Evolutionary conservation across 768 basidiomycete species (phyloP).

Genomic region (Hericium erinaceus): DNA sequence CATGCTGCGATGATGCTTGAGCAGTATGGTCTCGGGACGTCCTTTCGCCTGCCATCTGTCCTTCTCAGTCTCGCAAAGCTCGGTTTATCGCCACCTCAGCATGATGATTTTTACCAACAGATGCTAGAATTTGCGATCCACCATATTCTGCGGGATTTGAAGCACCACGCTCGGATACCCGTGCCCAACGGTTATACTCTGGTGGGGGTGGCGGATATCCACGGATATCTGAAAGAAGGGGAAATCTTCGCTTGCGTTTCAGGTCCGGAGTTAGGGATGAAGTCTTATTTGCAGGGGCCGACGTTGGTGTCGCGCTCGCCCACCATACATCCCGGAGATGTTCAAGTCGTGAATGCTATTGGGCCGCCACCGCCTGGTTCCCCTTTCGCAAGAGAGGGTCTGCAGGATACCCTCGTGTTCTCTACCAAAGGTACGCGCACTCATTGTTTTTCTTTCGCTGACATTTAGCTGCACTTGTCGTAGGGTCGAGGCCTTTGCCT

Average conservation of each 20-base stretch:
- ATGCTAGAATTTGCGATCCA: constrained; percentile 46
- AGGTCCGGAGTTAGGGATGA: constrained; percentile 24
- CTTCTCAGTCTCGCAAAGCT: constrained; percentile 42
- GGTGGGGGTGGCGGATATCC: constrained; percentile 65
- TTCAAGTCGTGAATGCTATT: constrained; percentile 51
- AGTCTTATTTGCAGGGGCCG: constrained; percentile 42
- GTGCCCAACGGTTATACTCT: constrained; percentile 55
- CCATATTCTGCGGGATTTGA: constrained; percentile 58
- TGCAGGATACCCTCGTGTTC: constrained; percentile 60
- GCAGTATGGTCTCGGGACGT: constrained; percentile 44
- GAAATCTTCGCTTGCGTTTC: constrained; percentile 57
- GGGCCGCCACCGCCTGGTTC: constrained; percentile 47
- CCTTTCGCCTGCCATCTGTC: constrained; percentile 47
- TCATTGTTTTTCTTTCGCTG: background rate
- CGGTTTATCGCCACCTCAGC: constrained; percentile 26
- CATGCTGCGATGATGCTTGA: constrained; percentile 43
- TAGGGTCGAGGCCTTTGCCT: constrained; percentile 51
- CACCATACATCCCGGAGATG: constrained; percentile 61
- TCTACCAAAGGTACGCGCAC: constrained; percentile 38
- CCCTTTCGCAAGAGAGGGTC: constrained; percentile 39
- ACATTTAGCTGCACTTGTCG: background rate
- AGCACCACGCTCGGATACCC: constrained; percentile 57
- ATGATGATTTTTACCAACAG: constrained; percentile 40
- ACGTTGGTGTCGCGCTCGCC: constrained; percentile 56
- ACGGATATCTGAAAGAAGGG: constrained; percentile 38